Conservation (phyloP, 2,329 filamentous ascomycete species). For the Aaosphaeria pasadenensis region DNA sequence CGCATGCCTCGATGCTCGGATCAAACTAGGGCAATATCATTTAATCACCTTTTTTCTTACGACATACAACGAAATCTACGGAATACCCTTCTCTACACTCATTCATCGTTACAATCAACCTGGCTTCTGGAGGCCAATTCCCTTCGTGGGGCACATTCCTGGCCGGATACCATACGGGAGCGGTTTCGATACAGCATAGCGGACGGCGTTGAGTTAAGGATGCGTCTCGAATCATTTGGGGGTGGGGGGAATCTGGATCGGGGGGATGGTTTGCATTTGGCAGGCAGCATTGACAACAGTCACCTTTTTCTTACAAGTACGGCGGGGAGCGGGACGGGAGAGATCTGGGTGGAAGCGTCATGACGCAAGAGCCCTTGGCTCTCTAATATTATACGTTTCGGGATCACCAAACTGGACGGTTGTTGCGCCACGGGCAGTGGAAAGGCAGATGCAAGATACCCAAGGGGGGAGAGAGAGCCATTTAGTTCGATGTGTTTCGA, state of each 20-base stretch:
- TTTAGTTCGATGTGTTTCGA: slow-evolving; percentile 7
- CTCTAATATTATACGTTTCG: slow-evolving; percentile 10
- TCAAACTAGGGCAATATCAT: slow-evolving; percentile 15
- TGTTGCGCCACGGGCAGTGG: slow-evolving; percentile 1
- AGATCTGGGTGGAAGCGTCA: slow-evolving; percentile 6
- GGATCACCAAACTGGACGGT: slow-evolving; percentile 8
- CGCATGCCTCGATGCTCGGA: slow-evolving; percentile 11
- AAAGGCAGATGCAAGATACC: slow-evolving; percentile 22
- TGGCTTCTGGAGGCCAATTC: slow-evolving; percentile 4
- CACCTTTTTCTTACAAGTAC: slow-evolving; percentile 5
- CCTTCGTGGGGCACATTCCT: slow-evolving; percentile 3
- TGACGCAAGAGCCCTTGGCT: slow-evolving; percentile 8
- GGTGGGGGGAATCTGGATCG: slow-evolving; percentile 12
- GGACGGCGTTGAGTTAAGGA: slow-evolving; percentile 21
- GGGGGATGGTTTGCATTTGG: slow-evolving; percentile 1
- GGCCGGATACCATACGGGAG: slow-evolving; percentile 3
- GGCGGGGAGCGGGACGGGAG: slow-evolving; percentile 7
- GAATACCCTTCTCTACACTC: slow-evolving; percentile 26
- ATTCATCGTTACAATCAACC: slow-evolving; percentile 6
- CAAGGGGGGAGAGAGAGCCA: slow-evolving; percentile 4
- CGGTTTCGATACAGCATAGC: slow-evolving; percentile 21
- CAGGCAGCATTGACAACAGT: slow-evolving; percentile 8
- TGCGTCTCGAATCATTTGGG: slow-evolving; percentile 1
- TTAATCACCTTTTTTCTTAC: slow-evolving; percentile 28
- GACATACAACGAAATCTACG: slow-evolving; percentile 27